Evolutionary conservation across 768 basidiomycete species (phyloP), one percentile per base, ranked within the genome.

Genomic region (Trametes meyenii): DNA sequence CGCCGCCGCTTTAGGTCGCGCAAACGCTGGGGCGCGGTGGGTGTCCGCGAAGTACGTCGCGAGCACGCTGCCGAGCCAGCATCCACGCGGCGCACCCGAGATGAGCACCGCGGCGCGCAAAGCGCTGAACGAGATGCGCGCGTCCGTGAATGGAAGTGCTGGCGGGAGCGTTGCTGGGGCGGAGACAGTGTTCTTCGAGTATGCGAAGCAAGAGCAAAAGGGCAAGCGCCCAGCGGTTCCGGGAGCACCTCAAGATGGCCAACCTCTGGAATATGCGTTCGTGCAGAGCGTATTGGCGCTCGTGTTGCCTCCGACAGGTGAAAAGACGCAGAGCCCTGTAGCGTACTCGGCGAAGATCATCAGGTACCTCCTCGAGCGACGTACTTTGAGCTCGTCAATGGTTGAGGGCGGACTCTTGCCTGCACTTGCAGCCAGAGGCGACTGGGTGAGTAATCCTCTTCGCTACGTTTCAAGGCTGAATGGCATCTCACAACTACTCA

Each of bases 371-470:
- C 75, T 94, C 4, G 77, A 85, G 68, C 77, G 75, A 53, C 74
- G 79, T 3, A 76, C 82, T 2, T 81, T 91, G 14, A 85, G 81
- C 57, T 79, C 82, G 44, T 79, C 76, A 29, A 90, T 92, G 88
- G 67, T 90, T 11, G 74, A 83, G 6, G 82, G 80, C 13, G 86
- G 85, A 2, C 71, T 93, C 17, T 66, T 92, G 39, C 75, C 76
- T 10, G 77, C 77, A 1, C 72, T 94, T 36, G 75, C 79, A 48
- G 71, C 78, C 53, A 80, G 79, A 60, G 76, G 78, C 44, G 92
- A 93, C 67, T 94, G 92, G 91, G 92, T 85, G 68, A 57, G 79
- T 67, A 1, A 8, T 38, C 33, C 50, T 29, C 39, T 40, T 8
- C 29, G 29, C 29, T 8, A 8, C 29, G 8, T 2, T 6, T 42